A percentile compares a stretch with the other conserved stretches of the same genome.
These are phyloP conservation scores for Phytopythium delawarense DNA, from an alignment of 352 stramenopile species.

Conservation along the genomic window DNA sequence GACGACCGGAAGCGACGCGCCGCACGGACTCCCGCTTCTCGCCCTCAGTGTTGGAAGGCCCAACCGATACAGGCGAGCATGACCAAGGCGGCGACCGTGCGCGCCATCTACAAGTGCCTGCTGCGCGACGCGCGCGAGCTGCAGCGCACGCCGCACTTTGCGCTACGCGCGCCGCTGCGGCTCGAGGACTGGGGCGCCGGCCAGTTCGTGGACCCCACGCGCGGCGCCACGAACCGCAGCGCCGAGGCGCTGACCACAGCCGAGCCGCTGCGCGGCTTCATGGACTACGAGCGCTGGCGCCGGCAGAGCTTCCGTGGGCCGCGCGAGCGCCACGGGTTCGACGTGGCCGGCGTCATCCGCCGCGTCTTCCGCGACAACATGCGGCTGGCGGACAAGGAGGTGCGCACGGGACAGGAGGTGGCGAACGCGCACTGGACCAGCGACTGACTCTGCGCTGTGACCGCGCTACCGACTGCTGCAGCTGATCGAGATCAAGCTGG, in stretches of 20 bases:
- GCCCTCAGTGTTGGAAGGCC: background rate
- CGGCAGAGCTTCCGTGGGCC: constrained; percentile 33
- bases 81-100: constrained; percentile 33
- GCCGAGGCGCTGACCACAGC: constrained; percentile 6
- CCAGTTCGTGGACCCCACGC: constrained; percentile 30
- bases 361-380: constrained; percentile 40
- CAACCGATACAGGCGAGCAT: constrained; percentile 11
- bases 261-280: constrained; percentile 33
- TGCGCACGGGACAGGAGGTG: constrained; percentile 7
- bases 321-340: constrained; percentile 13
- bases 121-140: constrained; percentile 56
- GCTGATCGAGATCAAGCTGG: constrained; percentile 43
- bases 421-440: background rate
- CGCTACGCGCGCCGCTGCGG: constrained; percentile 42
- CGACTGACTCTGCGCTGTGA: background rate
- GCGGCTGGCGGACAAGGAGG: constrained; percentile 30
- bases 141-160: constrained; percentile 54
- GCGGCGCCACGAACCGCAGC: constrained; percentile 5
- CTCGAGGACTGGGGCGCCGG: constrained; percentile 67
- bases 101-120: constrained; percentile 65
- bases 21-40: background rate
- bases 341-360: constrained; percentile 36
- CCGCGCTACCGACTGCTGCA: constrained; percentile 7
- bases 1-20: no score
- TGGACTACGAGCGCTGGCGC: constrained; percentile 36